A percentile compares a stretch with the other conserved stretches of the same genome.
phyloP scores from a whole-genome alignment of 2,329 filamentous ascomycete genomes.

The Botrytis cinerea region DNA sequence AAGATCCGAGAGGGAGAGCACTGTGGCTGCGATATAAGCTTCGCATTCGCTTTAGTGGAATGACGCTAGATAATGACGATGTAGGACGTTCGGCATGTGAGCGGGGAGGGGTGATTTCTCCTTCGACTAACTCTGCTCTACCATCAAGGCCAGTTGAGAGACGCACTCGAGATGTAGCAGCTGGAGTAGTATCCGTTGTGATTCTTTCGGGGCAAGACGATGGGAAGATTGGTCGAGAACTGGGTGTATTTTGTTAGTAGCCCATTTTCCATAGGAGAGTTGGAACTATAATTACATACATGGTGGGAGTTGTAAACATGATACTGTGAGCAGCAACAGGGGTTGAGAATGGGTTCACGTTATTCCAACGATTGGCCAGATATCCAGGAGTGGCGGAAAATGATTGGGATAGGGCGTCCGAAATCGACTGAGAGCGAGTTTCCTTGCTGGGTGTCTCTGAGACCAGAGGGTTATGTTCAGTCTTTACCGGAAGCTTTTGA shows the following conservation, averaged over 20 bases:
- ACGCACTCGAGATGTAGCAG: constrained; percentile 53
- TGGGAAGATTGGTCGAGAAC: constrained; percentile 33
- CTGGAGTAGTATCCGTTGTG: constrained; percentile 29
- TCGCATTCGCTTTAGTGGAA: constrained; percentile 44
- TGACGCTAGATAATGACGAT: constrained; percentile 47
- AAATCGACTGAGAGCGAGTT: constrained; percentile 28
- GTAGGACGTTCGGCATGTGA: constrained; percentile 52
- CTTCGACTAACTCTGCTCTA: constrained; percentile 79
- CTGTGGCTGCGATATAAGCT: constrained; percentile 72
- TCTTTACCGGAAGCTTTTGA: neutral
- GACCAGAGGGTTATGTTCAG: neutral
- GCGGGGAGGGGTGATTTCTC: constrained; percentile 66
- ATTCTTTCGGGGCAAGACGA: constrained; percentile 40
- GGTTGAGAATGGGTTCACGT: constrained; percentile 52
- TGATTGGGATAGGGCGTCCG: constrained; percentile 34
- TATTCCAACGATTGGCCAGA: constrained; percentile 57
- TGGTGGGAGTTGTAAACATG: constrained; percentile 45
- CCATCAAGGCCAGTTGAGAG: constrained; percentile 85
- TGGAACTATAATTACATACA: constrained; percentile 43
- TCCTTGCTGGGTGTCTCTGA: constrained; percentile 21
- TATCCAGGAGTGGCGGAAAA: constrained; percentile 42
- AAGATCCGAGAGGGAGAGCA: constrained; percentile 59
- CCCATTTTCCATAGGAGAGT: neutral
- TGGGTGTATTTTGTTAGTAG: constrained; percentile 26
- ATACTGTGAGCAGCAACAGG: constrained; percentile 45